Evolutionary conservation across 257 asterid species (phyloP).

Genomic region (Voacanga thouarsii): DNA sequence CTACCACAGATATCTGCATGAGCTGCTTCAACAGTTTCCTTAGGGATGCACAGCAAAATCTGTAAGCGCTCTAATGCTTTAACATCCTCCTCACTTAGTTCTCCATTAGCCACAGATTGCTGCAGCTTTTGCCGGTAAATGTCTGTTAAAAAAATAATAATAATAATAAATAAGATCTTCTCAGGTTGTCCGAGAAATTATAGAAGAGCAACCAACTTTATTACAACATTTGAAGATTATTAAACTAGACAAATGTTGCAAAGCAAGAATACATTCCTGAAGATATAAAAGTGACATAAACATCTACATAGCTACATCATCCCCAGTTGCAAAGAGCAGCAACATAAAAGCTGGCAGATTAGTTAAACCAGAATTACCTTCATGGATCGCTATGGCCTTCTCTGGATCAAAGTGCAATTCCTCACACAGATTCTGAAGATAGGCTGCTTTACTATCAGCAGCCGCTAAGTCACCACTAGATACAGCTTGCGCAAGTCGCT

Average conservation of each 20-base stretch:
- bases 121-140: slow-evolving; percentile 85
- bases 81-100: slow-evolving; percentile 81
- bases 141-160: slow-evolving; percentile 33
- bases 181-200: background rate
- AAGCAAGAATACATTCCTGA: background rate
- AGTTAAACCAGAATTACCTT: slow-evolving; percentile 47
- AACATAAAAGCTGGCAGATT: background rate
- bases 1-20: slow-evolving; percentile 93
- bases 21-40: slow-evolving; percentile 86
- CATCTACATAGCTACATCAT: background rate
- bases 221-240: background rate
- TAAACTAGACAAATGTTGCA: background rate
- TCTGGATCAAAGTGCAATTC: slow-evolving; percentile 87
- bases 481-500: slow-evolving; percentile 87
- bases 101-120: slow-evolving; percentile 72
- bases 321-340: background rate
- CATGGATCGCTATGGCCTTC: slow-evolving; percentile 86
- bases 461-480: slow-evolving; percentile 71
- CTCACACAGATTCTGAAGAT: slow-evolving; percentile 91
- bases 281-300: background rate
- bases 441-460: slow-evolving; percentile 90
- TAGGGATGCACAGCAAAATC: slow-evolving; percentile 84
- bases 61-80: slow-evolving; percentile 77
- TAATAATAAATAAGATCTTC: slow-evolving; percentile 1
- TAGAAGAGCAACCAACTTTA: background rate